Conservation (phyloP, 371 early-diverging fungal genomes). For the Synchytrium microbalum region DNA sequence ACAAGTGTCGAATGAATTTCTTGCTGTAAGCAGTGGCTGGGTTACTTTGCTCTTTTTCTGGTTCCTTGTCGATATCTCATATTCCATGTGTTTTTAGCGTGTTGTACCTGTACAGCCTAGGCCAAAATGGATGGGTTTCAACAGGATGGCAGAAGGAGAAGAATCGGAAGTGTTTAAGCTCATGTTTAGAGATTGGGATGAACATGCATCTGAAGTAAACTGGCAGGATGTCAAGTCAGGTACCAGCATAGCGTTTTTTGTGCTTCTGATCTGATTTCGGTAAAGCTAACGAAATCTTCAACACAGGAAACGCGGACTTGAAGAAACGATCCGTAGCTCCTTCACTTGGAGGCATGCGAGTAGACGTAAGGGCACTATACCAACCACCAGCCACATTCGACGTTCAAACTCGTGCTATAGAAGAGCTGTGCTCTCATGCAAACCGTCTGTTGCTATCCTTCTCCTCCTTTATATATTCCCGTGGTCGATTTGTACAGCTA, state of each 20-base stretch:
- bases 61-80: constrained; percentile 7
- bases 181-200: constrained; percentile 38
- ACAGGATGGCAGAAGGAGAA: constrained; percentile 24
- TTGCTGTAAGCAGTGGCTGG: constrained; percentile 30
- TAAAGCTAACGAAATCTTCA: neutral
- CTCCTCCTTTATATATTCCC: constrained; percentile 26
- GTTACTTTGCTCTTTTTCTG: neutral
- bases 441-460: constrained; percentile 23
- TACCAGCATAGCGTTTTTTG: no score
- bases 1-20: constrained; percentile 25
- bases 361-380: constrained; percentile 38
- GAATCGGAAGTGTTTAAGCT: constrained; percentile 41
- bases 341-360: constrained; percentile 14
- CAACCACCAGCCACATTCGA: constrained; percentile 15
- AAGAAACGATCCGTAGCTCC: neutral
- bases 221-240: constrained; percentile 19
- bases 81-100: no score
- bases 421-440: constrained; percentile 19
- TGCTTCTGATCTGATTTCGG: neutral
- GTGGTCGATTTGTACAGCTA: constrained; percentile 29
- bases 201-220: constrained; percentile 10
- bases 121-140: constrained; percentile 35
- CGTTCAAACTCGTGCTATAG: constrained; percentile 8
- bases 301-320: neutral
- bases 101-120: constrained; percentile 22